phyloP scores from a whole-genome alignment of 2,329 filamentous ascomycete genomes.

The Celoporthe dispersa region DNA sequence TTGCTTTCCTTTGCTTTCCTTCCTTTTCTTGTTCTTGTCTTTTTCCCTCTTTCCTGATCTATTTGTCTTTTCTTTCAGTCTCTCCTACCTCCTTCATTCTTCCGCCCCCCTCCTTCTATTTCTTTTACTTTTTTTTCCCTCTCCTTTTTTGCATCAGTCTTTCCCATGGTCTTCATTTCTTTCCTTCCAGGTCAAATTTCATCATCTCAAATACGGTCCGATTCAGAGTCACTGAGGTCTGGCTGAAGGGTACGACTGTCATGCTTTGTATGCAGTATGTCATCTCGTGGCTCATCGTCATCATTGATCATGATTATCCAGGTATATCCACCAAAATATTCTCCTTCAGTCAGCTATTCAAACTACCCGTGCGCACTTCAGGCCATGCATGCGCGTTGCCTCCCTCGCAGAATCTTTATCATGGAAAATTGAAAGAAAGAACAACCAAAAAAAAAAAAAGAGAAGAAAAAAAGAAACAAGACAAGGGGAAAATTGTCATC shows the following conservation, averaged over 20 bases:
- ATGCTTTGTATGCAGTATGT: slow-evolving; percentile 26
- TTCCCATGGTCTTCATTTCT: not conserved
- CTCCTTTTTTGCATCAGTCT: not conserved
- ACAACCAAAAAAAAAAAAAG: not conserved
- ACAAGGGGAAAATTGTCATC: not conserved
- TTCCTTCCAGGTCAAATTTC: not conserved
- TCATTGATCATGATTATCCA: slow-evolving; percentile 30
- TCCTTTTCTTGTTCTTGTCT: not conserved
- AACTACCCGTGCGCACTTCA: slow-evolving; percentile 29
- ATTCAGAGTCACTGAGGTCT: not conserved
- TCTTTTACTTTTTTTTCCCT: not conserved
- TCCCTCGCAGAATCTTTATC: slow-evolving; percentile 24
- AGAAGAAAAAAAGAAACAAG: not conserved
- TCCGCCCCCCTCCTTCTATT: not conserved
- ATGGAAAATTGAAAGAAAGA: slow-evolving; percentile 12
- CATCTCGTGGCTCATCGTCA: slow-evolving; percentile 30
- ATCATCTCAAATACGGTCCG: not conserved
- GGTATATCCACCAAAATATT: slow-evolving; percentile 27
- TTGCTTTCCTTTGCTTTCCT: not conserved
- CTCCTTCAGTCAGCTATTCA: slow-evolving; percentile 25
- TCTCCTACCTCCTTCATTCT: not conserved
- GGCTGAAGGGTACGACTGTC: slow-evolving; percentile 16
- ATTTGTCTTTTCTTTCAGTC: not conserved
- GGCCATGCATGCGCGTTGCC: slow-evolving; percentile 27
- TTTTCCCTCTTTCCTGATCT: too few relatives aligned